Conservation (phyloP, 2,329 filamentous ascomycete genomes). For the Cadophora luteo-olivacea region DNA sequence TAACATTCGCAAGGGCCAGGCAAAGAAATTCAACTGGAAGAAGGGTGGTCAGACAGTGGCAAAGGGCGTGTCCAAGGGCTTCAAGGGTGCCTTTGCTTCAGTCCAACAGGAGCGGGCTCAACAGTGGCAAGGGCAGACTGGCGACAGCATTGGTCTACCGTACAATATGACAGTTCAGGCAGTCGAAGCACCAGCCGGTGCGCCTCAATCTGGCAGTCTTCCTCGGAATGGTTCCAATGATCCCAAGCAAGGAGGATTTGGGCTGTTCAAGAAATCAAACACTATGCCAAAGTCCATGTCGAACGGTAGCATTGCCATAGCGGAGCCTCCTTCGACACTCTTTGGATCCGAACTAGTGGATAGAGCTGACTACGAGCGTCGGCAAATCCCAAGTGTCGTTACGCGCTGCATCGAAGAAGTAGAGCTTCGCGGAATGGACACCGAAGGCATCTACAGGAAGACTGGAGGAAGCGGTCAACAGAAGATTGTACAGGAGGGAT, state of each 20-base stretch:
- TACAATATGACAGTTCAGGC: constrained; percentile 71
- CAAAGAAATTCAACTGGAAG: constrained; percentile 98
- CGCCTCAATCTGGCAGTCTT: constrained; percentile 30
- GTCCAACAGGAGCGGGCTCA: constrained; percentile 59
- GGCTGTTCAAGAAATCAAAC: constrained; percentile 65
- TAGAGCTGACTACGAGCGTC: constrained; percentile 85
- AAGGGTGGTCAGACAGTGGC: constrained; percentile 93
- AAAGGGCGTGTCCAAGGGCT: constrained; percentile 91
- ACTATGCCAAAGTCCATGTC: constrained; percentile 59
- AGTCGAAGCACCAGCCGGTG: constrained; percentile 52
- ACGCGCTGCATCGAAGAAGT: constrained; percentile 96
- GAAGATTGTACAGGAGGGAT: constrained; percentile 88
- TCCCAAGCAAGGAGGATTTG: constrained; percentile 58
- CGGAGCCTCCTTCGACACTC: constrained; percentile 65
- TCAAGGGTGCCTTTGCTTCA: constrained; percentile 82
- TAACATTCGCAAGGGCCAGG: constrained; percentile 89
- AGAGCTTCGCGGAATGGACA: constrained; percentile 93
- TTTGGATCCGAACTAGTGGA: constrained; percentile 91
- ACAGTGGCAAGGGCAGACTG: constrained; percentile 59
- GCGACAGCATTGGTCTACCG: constrained; percentile 71
- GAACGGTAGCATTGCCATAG: constrained; percentile 45
- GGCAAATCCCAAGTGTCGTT: constrained; percentile 88
- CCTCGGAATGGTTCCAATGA: constrained; percentile 40
- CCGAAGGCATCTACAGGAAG: constrained; percentile 98
- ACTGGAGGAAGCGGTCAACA: constrained; percentile 92